These are phyloP conservation scores for Diplodia scrobiculata DNA, from an alignment of 2,329 filamentous ascomycete genomes.

Conservation along the genomic window DNA sequence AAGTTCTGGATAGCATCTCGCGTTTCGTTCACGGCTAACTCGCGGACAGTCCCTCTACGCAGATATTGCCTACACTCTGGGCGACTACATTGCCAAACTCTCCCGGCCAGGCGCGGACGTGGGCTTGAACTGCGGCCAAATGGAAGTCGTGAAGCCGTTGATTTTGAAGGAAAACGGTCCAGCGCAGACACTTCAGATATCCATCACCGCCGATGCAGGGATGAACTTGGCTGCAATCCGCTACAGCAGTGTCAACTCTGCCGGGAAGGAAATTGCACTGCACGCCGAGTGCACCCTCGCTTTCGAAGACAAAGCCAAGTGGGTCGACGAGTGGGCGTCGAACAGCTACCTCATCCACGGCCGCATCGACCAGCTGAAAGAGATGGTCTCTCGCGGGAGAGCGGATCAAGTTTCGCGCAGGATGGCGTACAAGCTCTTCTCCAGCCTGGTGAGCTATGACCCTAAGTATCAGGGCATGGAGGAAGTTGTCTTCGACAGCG, in stretches of 20 bases:
- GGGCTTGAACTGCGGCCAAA: slow-evolving; percentile 45
- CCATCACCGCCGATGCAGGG: too few relatives aligned
- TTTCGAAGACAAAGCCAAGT: neutral
- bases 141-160: slow-evolving; percentile 44
- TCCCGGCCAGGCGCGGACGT: slow-evolving; percentile 30
- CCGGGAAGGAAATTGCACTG: too few relatives aligned
- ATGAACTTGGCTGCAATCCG: too few relatives aligned
- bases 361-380: slow-evolving; percentile 35
- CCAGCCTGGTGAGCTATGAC: slow-evolving; percentile 41
- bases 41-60: slow-evolving; percentile 37
- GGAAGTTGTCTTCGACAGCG: slow-evolving; percentile 42
- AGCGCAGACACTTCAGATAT: too few relatives aligned
- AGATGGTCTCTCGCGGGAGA: slow-evolving; percentile 29
- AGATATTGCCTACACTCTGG: slow-evolving; percentile 42
- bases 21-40: too few relatives aligned
- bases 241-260: too few relatives aligned
- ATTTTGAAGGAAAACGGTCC: too few relatives aligned
- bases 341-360: slow-evolving; percentile 38
- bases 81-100: slow-evolving; percentile 35
- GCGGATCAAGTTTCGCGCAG: slow-evolving; percentile 39
- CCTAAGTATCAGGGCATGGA: slow-evolving; percentile 43
- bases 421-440: slow-evolving; percentile 46
- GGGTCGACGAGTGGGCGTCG: neutral
- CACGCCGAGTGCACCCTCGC: slow-evolving; percentile 33
- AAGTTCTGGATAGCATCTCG: slow-evolving; percentile 35